These are phyloP conservation scores for Dictyostelium capitatum DNA, from an alignment of 78 protist species.

Conservation along the genomic window DNA sequence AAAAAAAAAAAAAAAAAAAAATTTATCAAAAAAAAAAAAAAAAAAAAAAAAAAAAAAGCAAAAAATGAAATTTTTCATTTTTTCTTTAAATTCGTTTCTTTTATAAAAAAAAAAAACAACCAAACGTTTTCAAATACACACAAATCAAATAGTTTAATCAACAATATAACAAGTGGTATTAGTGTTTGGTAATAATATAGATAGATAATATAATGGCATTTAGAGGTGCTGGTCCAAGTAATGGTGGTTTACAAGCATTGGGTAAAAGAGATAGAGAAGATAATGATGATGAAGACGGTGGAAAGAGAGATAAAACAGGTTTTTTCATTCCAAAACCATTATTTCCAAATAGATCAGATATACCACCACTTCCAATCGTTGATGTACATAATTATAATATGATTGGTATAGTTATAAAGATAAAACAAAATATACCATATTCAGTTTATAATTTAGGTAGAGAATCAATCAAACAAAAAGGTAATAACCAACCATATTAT, in stretches of 20 bases:
- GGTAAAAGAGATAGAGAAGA: slow-evolving; percentile 9
- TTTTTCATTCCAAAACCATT: not conserved
- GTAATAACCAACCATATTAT: not conserved
- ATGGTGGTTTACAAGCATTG: slow-evolving; percentile 3
- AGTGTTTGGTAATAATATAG: too few relatives aligned
- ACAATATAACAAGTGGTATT: too few relatives aligned
- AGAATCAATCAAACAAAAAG: slow-evolving; percentile 1
- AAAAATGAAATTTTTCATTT: not conserved
- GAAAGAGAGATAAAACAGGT: slow-evolving; percentile 2
- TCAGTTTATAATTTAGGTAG: slow-evolving; percentile 14
- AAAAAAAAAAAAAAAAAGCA: too few relatives aligned
- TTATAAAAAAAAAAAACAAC: not conserved
- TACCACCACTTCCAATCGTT: not conserved
- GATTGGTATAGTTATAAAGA: not conserved
- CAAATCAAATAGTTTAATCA: not conserved
- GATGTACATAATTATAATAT: not conserved
- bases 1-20: too few relatives aligned
- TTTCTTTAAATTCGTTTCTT: not conserved
- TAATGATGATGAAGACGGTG: slow-evolving; percentile 17
- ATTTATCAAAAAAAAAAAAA: too few relatives aligned
- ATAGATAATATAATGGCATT: not conserved
- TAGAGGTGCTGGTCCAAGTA: slow-evolving; percentile 5
- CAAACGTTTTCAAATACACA: not conserved
- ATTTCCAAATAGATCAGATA: slow-evolving; percentile 10
- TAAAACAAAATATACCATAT: not conserved